Conservation (phyloP, 2,329 filamentous ascomycete species). For the Orbilia oligospora region DNA sequence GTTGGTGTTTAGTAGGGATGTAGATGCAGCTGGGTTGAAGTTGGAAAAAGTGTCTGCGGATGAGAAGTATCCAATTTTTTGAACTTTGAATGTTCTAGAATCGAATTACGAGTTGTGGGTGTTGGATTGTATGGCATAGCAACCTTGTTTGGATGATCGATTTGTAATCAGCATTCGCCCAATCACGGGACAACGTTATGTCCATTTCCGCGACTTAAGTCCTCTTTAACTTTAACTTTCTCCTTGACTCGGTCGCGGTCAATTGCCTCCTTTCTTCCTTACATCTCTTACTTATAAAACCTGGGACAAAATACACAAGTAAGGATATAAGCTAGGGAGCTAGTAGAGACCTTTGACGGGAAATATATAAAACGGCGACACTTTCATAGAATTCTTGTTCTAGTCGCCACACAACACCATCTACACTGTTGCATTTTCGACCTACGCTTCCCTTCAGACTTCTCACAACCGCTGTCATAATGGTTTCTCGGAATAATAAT, state of each 20-base stretch:
- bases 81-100: not conserved
- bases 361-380: too few species aligned
- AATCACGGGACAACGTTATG: constrained; percentile 30
- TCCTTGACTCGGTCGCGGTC: not conserved
- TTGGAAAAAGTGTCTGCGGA: not conserved
- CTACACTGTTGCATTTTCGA: constrained; percentile 21
- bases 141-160: constrained; percentile 17
- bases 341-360: too few species aligned
- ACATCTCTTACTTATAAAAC: not conserved
- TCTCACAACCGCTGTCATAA: constrained; percentile 1
- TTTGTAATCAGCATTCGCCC: constrained; percentile 38
- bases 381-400: not conserved
- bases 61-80: not conserved
- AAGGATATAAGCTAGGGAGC: not conserved
- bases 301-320: not conserved
- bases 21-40: not conserved
- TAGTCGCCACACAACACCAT: not conserved
- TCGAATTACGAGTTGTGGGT: not conserved
- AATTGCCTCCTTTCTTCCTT: not conserved
- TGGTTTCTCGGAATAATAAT: constrained; percentile 47
- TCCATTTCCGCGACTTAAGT: constrained; percentile 9
- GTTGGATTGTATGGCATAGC: constrained; percentile 25
- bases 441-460: not conserved
- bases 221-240: not conserved
- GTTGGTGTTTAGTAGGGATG: not conserved